Conservation (phyloP, 495 filamentous ascomycete genomes). For the Darksidea phi region DNA sequence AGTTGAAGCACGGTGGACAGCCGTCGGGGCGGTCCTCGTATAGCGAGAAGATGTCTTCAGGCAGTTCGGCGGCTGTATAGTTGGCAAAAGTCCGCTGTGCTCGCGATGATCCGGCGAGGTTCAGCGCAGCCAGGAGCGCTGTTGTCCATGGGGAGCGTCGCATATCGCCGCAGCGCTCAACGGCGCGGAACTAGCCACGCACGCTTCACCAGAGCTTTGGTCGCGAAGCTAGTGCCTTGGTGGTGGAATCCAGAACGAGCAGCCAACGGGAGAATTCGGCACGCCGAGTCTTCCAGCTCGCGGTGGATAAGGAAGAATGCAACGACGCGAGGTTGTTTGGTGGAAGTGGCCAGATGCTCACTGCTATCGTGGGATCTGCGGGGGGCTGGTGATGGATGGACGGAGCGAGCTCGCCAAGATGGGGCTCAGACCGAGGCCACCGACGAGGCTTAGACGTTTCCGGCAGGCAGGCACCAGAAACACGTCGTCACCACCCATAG, state of each 20-base stretch:
- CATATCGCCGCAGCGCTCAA: conserved; percentile 25
- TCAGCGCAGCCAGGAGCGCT: conserved; percentile 20
- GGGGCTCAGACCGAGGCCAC: conserved; percentile 1
- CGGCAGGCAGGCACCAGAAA: conserved; percentile 7
- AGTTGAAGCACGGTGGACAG: conserved; percentile 87
- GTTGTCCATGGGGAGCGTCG: conserved; percentile 25
- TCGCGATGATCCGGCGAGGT: conserved; percentile 6
- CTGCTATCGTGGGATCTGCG: conserved; percentile 14
- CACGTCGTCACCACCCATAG: background rate
- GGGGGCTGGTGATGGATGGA: conserved; percentile 14
- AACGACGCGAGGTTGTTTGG: background rate
- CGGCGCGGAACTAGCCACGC: background rate
- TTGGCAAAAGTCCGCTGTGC: conserved; percentile 30
- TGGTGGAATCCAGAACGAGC: background rate
- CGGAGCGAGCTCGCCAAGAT: conserved; percentile 5
- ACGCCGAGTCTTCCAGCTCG: background rate
- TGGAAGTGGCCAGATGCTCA: conserved; percentile 7
- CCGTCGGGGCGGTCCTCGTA: conserved; percentile 59
- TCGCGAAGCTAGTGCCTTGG: conserved; percentile 1
- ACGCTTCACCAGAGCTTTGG: conserved; percentile 14
- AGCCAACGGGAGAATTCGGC: background rate
- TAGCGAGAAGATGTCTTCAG: conserved; percentile 47
- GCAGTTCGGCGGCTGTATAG: conserved; percentile 36
- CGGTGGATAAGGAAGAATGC: conserved; percentile 1
- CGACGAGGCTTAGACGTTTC: conserved; percentile 5